Percentiles rank a stretch among this genome's conserved stretches.
Conservation (phyloP, 305 asterid species). For the Vinca major region DNA sequence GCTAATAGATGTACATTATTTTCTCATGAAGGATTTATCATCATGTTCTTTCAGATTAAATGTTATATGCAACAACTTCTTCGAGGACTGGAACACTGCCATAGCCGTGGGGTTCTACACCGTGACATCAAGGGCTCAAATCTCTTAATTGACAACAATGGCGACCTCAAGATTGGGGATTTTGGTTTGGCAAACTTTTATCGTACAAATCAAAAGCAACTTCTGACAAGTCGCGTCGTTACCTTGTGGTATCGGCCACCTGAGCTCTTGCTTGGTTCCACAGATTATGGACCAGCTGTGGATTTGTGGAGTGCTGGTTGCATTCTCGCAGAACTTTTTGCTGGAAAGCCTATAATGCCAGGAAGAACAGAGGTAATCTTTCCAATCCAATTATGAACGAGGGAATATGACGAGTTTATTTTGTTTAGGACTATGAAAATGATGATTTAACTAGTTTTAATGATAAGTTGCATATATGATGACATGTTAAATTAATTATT, state of each 20-base stretch:
- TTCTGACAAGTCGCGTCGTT: conserved; percentile 82
- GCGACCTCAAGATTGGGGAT: conserved; percentile 77
- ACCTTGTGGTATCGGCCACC: conserved; percentile 93
- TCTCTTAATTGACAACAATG: conserved; percentile 56
- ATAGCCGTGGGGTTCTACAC: conserved; percentile 67
- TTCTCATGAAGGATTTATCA: background rate
- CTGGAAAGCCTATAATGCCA: conserved; percentile 83
- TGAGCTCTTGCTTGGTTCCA: conserved; percentile 77
- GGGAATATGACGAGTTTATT: background rate
- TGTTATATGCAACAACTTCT: conserved; percentile 79
- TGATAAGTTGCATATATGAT: too few relatives aligned
- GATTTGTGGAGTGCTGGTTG: conserved; percentile 94
- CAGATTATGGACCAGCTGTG: conserved; percentile 68
- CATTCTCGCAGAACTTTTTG: conserved; percentile 68
- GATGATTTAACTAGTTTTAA: too few relatives aligned
- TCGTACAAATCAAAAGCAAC: conserved; percentile 52
- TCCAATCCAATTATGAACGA: background rate
- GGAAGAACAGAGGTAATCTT: conserved; percentile 77
- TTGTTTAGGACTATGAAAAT: too few relatives aligned
- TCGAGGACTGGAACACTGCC: conserved; percentile 80
- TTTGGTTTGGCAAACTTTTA: conserved; percentile 77
- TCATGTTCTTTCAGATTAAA: conserved; percentile 48
- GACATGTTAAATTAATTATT: background rate
- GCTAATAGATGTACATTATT: background rate
- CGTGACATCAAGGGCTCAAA: conserved; percentile 84